These are phyloP conservation scores for Aspergillus sp. DNA, from an alignment of 2,329 filamentous ascomycete species.

Conservation along the genomic window DNA sequence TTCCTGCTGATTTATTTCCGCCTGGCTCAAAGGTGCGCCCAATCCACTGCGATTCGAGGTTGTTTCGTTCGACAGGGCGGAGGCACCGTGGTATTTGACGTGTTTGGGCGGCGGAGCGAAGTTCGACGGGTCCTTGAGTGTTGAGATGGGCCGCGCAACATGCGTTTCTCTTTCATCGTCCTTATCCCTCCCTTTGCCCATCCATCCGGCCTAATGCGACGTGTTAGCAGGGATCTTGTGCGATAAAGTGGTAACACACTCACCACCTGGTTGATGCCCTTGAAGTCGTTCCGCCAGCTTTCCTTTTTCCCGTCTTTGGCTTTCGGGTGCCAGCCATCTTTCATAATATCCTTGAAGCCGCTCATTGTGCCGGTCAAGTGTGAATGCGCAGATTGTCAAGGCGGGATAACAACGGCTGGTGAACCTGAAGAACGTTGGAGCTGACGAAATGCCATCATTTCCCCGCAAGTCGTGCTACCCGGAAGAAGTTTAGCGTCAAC, in stretches of 20 bases:
- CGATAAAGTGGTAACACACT: slow-evolving; percentile 12
- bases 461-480: slow-evolving; percentile 2
- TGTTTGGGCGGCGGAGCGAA: slow-evolving; percentile 82
- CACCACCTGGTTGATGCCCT: slow-evolving; percentile 58
- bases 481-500: neutral
- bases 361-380: slow-evolving; percentile 39
- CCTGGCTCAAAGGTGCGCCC: slow-evolving; percentile 44
- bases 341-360: slow-evolving; percentile 48
- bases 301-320: slow-evolving; percentile 53
- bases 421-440: neutral
- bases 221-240: slow-evolving; percentile 12
- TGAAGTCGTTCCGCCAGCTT: slow-evolving; percentile 57
- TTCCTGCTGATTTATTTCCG: slow-evolving; percentile 34
- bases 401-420: neutral
- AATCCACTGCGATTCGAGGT: slow-evolving; percentile 44
- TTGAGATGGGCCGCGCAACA: slow-evolving; percentile 63
- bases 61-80: slow-evolving; percentile 45
- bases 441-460: slow-evolving; percentile 10
- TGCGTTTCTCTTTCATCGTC: slow-evolving; percentile 49
- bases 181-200: slow-evolving; percentile 55
- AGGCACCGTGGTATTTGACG: slow-evolving; percentile 49
- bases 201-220: slow-evolving; percentile 54
- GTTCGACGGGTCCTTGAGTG: slow-evolving; percentile 71
- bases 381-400: neutral
- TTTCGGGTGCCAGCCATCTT: slow-evolving; percentile 57